Conservation (phyloP, 1,284 basidiomycete species). For the Cryptococcus sp. region DNA sequence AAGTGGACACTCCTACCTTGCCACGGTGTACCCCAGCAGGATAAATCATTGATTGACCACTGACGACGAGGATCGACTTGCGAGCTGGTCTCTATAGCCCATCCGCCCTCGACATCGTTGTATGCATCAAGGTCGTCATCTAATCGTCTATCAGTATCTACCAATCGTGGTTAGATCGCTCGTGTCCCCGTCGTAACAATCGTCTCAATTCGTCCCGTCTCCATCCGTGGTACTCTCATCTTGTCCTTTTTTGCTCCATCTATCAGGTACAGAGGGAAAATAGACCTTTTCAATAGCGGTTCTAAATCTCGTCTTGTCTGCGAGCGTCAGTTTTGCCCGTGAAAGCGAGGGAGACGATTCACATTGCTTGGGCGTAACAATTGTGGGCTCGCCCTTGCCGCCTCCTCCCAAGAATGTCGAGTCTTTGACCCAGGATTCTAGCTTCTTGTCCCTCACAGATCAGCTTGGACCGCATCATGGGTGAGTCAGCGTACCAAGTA, state of each 20-base stretch:
- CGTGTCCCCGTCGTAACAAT: too few species aligned
- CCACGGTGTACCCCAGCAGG: too few species aligned
- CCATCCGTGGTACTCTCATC: too few species aligned
- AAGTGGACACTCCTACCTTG: too few species aligned
- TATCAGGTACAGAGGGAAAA: conserved; percentile 53
- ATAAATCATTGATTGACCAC: too few species aligned
- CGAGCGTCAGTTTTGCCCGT: conserved; percentile 38
- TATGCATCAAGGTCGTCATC: too few species aligned
- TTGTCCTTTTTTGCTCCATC: conserved; percentile 41
- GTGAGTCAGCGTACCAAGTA: conserved; percentile 12
- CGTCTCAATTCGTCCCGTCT: too few species aligned
- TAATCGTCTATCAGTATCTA: too few species aligned
- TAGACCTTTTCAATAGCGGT: conserved; percentile 83
- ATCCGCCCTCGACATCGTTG: too few species aligned
- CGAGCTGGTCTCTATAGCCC: too few species aligned
- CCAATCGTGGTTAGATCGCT: too few species aligned
- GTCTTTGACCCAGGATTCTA: conserved; percentile 97
- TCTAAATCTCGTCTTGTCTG: conserved; percentile 77
- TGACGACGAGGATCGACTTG: too few species aligned
- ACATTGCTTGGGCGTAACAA: conserved; percentile 62
- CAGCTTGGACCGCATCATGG: background rate
- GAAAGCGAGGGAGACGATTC: conserved; percentile 4
- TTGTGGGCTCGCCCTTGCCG: conserved; percentile 81
- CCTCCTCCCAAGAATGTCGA: conserved; percentile 74
- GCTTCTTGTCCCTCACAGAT: conserved; percentile 76